Base-by-base conservation (phyloP, 2,329 filamentous ascomycete genomes). In the Clarireedia homoeocarpa region DNA sequence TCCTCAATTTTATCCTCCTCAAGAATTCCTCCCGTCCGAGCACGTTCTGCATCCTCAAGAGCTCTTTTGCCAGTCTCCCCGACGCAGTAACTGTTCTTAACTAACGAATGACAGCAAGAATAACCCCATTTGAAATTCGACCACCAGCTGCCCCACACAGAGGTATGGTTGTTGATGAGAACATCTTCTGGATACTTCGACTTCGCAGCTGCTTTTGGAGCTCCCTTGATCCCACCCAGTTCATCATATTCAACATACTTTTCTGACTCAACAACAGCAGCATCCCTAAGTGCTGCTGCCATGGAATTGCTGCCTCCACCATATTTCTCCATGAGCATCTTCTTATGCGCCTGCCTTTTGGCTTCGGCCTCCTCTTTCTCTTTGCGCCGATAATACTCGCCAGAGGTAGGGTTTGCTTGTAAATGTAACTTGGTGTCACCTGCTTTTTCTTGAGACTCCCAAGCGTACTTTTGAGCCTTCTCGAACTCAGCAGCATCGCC, bases 111-210 rank as follows among this genome's bases (percentile, higher is more conserved):
- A 75, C 94, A 99, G 71, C 94, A 99, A 23, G 88, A 82, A 71
- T 96, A 99, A 1, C 94, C 94, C 94, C 94, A 99, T 71, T 86
- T 82, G 74, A 96, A 97, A 67, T 89, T 85, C 53, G 84, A 82
- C 94, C 94, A 99, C 94, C 94, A 99, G 67, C 91, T 96, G 49
- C 94, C 94, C 89, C 91, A 99, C 3, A 96, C 86, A 0, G 87
- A 86, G 3, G 83, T 90, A 73, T 99, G 94, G 67, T 99, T 99
- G 75, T 95, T 92, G 70, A 87, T 81, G 53, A 88, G 75, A 0
- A 96, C 78, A 66, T 99, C 90, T 68, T 99, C 94, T 4, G 85
- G 73, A 67, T 99, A 99, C 70, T 96, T 97, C 42, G 90, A 95
- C 70, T 88, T 92, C 51, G 86, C 87, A 52, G 81, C 80, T 55